Base-by-base conservation (phyloP, 2,329 filamentous ascomycete genomes). In the Pyricularia sp. region DNA sequence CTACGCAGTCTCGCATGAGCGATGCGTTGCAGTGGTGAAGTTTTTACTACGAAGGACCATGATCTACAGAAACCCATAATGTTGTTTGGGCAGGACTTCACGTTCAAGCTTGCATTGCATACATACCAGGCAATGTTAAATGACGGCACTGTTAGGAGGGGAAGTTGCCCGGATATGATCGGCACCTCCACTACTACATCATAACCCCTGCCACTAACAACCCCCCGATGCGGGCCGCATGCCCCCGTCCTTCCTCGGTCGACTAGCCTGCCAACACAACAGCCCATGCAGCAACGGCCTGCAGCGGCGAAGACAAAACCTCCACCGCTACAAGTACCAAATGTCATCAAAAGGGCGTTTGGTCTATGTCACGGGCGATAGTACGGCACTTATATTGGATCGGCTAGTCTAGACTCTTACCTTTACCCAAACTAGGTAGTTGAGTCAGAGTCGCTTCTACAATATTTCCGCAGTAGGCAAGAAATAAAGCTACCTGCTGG, bases 11-110 rank as follows among this genome's bases (percentile, higher is more conserved):
- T 25, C 59, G 31, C 30, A 64, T 33, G 55, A 50, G 12, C 20
- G 66, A 64, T 23, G 58, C 55, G 6, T 10, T 68, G 61, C 66
- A 68, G 66, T 68, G 66, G 66, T 68, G 31, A 68, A 20, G 12
- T 2, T 28, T 25, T 14, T 7, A 30, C 9, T 11, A 7, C 55
- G 50, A 59, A 59, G 4, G 9, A n/a, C 55, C 12, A 26, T n/a
- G n/a, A n/a, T n/a, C 58, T 61, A 26, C 23, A 28, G 26, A 14
- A 9, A 59, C 55, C 11, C 36, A 20, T 4, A 9, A 42, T 20
- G 12, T 42, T 42, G 2, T 42, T 17, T 20, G 14, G 36, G 36
- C 10, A 4, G 9, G n/a, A 12, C 55, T 25, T 10, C n/a, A n/a
- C n/a, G 36, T 42, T 42, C 12, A 42, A 42, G 36, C 36, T 42